Base-by-base conservation (phyloP, 192 early-diverging fungal genomes). In the Spizellomyces sp. region DNA sequence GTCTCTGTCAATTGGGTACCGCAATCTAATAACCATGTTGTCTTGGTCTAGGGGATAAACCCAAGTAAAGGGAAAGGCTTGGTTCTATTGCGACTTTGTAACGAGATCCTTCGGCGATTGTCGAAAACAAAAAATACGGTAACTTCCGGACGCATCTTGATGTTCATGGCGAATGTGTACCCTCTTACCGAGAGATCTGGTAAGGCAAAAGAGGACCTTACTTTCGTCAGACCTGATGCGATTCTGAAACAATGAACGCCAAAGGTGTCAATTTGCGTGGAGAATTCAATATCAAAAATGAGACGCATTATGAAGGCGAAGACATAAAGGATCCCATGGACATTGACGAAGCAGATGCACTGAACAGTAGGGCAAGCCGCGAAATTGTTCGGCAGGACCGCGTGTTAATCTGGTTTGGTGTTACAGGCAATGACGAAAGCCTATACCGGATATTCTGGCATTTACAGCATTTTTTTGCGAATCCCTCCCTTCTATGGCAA, bases 121-220 rank as follows among this genome's bases (percentile, higher is more conserved):
- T 94, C 95, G 4, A 92, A 93, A 57, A 85, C 91, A 4, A 89
- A 87, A 47, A 87, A 94, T 79, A 91, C 88, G 17, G 88, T 86
- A 45, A 89, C 90, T 66, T 90, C 90, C 64, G 95, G 96, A 1
- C 89, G 95, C n/a, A 92, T 98, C 36, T 79, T 95, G 58, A 84
- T 95, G 60, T 92, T 94, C 70, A 84, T 98, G 4, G 89, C 95
- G 10, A 92, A 88, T 64, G 88, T 89, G 15, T 95, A 92, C 57
- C 86, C 96, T 15, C 81, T 98, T 41, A 85, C 86, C 1, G 96
- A 98, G 75, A 89, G 94, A 27, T 95, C 94, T 0, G 92, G 91
- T 73, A 54, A 4, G 17, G n/a, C 8, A 55, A 36, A 36, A 36
- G 27, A 0, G 27, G 27, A 36, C 27, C 27, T 36, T 36, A 36